Evolutionary conservation across 2,329 filamentous ascomycete genomes (phyloP).

Genomic region (Lasiodiplodia theobromae): DNA sequence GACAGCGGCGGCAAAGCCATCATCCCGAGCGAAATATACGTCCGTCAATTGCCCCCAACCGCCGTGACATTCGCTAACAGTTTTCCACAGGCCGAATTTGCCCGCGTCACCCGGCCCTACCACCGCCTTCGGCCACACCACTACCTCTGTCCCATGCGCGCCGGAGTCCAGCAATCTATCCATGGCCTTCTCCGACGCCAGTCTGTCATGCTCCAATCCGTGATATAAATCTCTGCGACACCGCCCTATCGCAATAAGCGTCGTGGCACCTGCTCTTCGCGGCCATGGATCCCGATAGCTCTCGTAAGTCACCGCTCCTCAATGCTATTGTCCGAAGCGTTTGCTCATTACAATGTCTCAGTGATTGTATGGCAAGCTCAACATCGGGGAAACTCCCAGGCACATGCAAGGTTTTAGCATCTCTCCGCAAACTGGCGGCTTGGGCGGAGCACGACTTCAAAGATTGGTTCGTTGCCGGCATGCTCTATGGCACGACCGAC

Average conservation of each 20-base stretch:
- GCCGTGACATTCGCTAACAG: neutral
- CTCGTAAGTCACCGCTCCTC: conserved; percentile 2
- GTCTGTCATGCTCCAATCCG: conserved; percentile 30
- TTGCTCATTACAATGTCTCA: neutral
- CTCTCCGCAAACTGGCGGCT: conserved; percentile 2
- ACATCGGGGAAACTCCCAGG: neutral
- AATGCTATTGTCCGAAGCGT: neutral
- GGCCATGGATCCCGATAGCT: conserved; percentile 4
- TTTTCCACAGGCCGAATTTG: neutral
- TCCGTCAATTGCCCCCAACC: neutral
- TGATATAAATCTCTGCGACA: conserved; percentile 34
- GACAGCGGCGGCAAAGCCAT: neutral
- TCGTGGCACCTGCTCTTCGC: conserved; percentile 3
- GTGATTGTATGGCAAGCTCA: conserved; percentile 15
- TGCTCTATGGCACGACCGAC: neutral
- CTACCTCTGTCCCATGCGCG: conserved; percentile 32
- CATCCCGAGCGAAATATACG: neutral
- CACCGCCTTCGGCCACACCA: neutral
- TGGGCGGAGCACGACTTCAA: conserved; percentile 9
- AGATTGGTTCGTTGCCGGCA: conserved; percentile 1
- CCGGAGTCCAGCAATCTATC: conserved; percentile 33
- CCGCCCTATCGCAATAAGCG: conserved; percentile 33
- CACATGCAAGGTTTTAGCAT: neutral
- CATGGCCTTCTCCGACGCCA: conserved; percentile 10
- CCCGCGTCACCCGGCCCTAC: neutral